phyloP scores from a whole-genome alignment of 1,139 yeast species.

The Yamadazyma sp. region DNA sequence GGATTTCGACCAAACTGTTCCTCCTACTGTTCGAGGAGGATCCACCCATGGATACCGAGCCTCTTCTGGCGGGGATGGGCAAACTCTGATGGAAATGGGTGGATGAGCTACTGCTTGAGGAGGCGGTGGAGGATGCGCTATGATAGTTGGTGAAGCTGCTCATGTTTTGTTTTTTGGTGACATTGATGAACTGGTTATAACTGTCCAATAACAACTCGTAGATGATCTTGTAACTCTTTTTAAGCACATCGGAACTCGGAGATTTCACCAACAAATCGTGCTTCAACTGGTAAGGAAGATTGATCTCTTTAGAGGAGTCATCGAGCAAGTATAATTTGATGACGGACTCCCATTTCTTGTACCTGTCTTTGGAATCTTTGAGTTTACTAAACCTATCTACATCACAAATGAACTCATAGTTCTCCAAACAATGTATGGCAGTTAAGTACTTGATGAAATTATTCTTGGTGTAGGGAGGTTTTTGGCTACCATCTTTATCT shows the following conservation, averaged over 20 bases:
- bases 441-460: conserved; percentile 29
- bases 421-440: conserved; percentile 36
- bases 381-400: conserved; percentile 24
- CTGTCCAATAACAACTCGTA: conserved; percentile 35
- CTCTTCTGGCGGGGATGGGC: conserved; percentile 6
- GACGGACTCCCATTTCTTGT: conserved; percentile 26
- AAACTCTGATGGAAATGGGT: conserved; percentile 8
- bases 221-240: conserved; percentile 24
- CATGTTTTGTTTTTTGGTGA: conserved; percentile 17
- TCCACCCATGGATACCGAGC: conserved; percentile 2
- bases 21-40: conserved; percentile 7
- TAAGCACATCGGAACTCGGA: conserved; percentile 17
- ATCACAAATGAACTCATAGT: conserved; percentile 34
- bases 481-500: conserved; percentile 17
- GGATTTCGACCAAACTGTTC: conserved; percentile 8
- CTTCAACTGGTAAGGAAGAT: conserved; percentile 28
- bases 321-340: conserved; percentile 25
- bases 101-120: background rate
- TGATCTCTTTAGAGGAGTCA: conserved; percentile 35
- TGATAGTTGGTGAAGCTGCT: conserved; percentile 7
- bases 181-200: conserved; percentile 32
- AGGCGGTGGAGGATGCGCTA: background rate
- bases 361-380: conserved; percentile 16
- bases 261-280: conserved; percentile 14
- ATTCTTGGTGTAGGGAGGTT: conserved; percentile 17